A percentile compares a stretch with the other conserved stretches of the same genome.
Conservation (phyloP, 805 yeast species). For the Kazachstania martiniae region DNA sequence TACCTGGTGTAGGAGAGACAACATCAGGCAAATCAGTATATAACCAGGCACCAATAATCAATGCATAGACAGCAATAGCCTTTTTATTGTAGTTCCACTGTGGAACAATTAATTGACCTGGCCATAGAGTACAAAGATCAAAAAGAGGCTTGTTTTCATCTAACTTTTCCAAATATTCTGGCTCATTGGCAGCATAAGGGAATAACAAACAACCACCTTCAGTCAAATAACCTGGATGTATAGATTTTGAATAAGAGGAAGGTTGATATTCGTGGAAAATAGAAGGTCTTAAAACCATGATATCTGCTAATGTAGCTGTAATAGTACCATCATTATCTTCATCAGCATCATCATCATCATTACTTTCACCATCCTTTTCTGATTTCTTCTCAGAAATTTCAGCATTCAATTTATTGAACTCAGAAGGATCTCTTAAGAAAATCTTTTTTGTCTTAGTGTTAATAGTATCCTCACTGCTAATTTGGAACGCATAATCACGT, state of each 20-base stretch:
- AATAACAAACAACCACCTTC: conserved; percentile 73
- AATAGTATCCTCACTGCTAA: conserved; percentile 50
- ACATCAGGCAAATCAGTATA: conserved; percentile 89
- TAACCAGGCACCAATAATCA: conserved; percentile 54
- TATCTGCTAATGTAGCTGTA: conserved; percentile 35
- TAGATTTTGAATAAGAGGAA: conserved; percentile 52
- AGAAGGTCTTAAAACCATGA: conserved; percentile 65
- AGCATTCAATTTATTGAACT: too few species aligned
- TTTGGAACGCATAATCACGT: conserved; percentile 81
- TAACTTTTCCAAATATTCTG: conserved; percentile 35
- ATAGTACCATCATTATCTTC: conserved; percentile 3
- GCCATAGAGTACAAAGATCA: conserved; percentile 68
- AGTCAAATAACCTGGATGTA: conserved; percentile 59
- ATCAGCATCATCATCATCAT: conserved; percentile 15
- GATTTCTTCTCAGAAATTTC: background rate
- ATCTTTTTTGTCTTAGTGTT: conserved; percentile 43
- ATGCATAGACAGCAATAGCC: conserved; percentile 8
- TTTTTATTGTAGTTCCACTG: conserved; percentile 19
- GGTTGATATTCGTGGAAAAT: conserved; percentile 62
- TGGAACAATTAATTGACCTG: conserved; percentile 71
- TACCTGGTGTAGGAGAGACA: conserved; percentile 87
- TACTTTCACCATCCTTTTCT: too few species aligned
- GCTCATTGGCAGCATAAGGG: conserved; percentile 43
- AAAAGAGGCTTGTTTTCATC: conserved; percentile 42
- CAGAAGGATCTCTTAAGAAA: too few species aligned